These are phyloP conservation scores for Kockiozyma suomiensis DNA, from an alignment of 805 yeast species.

Conservation along the genomic window DNA sequence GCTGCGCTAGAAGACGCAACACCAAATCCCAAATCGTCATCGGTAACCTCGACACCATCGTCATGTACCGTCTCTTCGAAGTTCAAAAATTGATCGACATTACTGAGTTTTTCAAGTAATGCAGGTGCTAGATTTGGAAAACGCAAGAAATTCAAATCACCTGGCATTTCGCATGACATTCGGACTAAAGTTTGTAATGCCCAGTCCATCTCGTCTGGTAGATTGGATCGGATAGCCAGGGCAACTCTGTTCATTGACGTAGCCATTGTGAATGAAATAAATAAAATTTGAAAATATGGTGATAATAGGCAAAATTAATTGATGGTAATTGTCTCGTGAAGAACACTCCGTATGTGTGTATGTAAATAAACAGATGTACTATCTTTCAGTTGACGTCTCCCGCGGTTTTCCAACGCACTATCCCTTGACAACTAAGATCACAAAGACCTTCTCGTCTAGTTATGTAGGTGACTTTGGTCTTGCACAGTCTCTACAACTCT, in stretches of 20 bases:
- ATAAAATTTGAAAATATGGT: no score
- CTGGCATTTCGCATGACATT: conserved; percentile 54
- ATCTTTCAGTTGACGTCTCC: no score
- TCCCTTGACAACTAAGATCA: no score
- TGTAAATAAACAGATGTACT: no score
- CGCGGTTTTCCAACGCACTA: no score
- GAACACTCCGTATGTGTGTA: no score
- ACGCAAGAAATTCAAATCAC: conserved; percentile 51
- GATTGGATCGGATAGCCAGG: conserved; percentile 67
- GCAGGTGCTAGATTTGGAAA: conserved; percentile 46
- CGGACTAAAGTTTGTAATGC: conserved; percentile 59
- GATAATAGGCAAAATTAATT: no score
- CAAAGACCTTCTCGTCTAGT: no score
- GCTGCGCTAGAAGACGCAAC: conserved; percentile 4
- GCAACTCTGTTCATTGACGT: conserved; percentile 50
- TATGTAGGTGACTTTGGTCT: no score
- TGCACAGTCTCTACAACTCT: no score
- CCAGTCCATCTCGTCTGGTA: conserved; percentile 71
- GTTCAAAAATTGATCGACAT: conserved; percentile 7
- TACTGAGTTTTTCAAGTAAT: conserved; percentile 44
- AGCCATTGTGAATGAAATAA: not conserved
- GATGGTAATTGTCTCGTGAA: no score
- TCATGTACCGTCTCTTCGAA: not conserved
- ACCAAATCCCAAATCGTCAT: conserved; percentile 26
- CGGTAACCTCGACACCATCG: conserved; percentile 18